These are phyloP conservation scores for Biscogniauxia marginata DNA, from an alignment of 2,329 filamentous ascomycete species.

Conservation along the genomic window DNA sequence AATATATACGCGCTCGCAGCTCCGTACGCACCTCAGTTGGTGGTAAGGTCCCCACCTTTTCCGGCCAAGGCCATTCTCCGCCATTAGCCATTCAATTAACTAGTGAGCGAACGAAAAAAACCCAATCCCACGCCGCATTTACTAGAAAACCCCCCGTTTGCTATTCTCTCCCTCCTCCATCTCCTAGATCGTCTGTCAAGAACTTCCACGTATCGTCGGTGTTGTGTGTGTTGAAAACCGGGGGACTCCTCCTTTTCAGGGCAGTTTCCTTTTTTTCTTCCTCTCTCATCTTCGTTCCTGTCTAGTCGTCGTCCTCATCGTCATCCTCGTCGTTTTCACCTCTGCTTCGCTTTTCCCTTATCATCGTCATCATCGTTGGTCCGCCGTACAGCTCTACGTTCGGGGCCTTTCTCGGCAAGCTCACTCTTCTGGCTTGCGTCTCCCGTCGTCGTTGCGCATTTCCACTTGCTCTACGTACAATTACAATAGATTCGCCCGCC, in stretches of 20 bases:
- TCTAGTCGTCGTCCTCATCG: conserved; percentile 30
- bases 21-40: too few relatives aligned
- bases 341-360: conserved; percentile 27
- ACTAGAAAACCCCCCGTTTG: conserved; percentile 22
- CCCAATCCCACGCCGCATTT: conserved; percentile 4
- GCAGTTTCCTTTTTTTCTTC: conserved; percentile 39
- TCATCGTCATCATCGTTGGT: conserved; percentile 24
- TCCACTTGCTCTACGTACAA: conserved; percentile 14
- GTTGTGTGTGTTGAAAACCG: conserved; percentile 39
- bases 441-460: conserved; percentile 20
- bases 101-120: background rate
- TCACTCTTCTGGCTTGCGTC: conserved; percentile 18
- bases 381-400: conserved; percentile 7
- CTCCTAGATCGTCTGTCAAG: conserved; percentile 34
- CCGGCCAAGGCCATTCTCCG: background rate
- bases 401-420: conserved; percentile 10
- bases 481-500: conserved; percentile 19
- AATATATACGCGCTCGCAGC: too few relatives aligned
- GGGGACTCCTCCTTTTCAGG: conserved; percentile 40
- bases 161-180: conserved; percentile 32
- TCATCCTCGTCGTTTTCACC: conserved; percentile 25
- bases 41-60: background rate
- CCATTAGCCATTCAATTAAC: conserved; percentile 1
- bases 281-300: conserved; percentile 23
- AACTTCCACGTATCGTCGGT: conserved; percentile 37